A percentile compares a stretch with the other conserved stretches of the same genome.
Evolutionary conservation across 202 grass and related monocot species (phyloP).

Genomic region (Elaeis oleifera): DNA sequence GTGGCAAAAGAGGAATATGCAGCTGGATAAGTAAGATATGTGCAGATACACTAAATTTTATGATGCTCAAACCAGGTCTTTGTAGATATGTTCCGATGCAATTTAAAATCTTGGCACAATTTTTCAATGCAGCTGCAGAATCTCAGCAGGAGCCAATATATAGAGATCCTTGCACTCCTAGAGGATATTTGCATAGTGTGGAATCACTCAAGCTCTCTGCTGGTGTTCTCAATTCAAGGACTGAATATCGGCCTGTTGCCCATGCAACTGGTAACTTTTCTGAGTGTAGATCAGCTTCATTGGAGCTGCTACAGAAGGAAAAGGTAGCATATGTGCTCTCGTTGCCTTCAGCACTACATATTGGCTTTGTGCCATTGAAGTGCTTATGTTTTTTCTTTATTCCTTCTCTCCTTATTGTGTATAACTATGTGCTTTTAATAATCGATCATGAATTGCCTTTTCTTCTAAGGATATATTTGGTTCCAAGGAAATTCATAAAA

Average conservation of each 20-base stretch:
- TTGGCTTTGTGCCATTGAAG: neutral
- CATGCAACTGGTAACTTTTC: constrained; percentile 32
- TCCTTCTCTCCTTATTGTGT: neutral
- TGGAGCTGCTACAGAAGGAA: constrained; percentile 17
- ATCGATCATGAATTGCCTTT: too few species aligned
- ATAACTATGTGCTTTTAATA: too few species aligned
- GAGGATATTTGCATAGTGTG: constrained; percentile 38
- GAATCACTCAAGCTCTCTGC: constrained; percentile 25
- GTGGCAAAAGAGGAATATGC: too few species aligned
- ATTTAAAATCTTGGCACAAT: neutral
- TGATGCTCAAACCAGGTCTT: neutral
- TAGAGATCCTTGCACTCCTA: constrained; percentile 78
- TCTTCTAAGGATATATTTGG: too few species aligned
- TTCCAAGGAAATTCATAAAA: too few species aligned
- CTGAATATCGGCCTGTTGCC: constrained; percentile 27
- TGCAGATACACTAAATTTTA: neutral
- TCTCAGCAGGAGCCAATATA: constrained; percentile 50
- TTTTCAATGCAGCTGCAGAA: constrained; percentile 40
- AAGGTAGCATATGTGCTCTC: neutral
- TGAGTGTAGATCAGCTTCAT: constrained; percentile 10
- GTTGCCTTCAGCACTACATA: neutral
- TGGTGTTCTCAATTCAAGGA: constrained; percentile 33
- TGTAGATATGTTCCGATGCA: neutral
- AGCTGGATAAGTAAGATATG: too few species aligned
- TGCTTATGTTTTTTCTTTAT: neutral